Conservation (phyloP, 257 asterid species). For the Jaltomata sinuosa region DNA sequence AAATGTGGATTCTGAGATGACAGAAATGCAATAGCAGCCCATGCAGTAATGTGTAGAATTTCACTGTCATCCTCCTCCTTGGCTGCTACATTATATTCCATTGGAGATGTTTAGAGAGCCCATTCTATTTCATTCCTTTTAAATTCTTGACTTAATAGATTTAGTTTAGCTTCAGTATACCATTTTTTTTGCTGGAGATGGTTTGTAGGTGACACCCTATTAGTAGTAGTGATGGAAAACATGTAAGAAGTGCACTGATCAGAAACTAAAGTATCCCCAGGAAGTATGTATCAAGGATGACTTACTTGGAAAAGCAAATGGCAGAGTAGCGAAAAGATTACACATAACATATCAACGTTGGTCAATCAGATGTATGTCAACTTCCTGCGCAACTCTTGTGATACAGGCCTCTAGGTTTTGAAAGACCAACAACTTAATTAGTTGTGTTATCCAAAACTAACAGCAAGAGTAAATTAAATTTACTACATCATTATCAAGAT, state of each 20-base stretch:
- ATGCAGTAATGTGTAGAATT: slow-evolving; percentile 49
- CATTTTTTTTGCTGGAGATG: not conserved
- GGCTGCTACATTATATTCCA: slow-evolving; percentile 27
- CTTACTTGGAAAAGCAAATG: not conserved
- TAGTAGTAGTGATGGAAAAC: not conserved
- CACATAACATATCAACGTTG: not conserved
- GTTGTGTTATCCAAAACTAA: not conserved
- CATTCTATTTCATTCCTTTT: not conserved
- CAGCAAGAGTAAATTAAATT: not conserved
- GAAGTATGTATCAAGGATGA: not conserved
- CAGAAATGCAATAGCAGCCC: slow-evolving; percentile 80
- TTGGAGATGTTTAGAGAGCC: not conserved
- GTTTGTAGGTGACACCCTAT: not conserved
- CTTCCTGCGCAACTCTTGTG: not conserved
- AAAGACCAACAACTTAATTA: not conserved
- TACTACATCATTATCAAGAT: not conserved
- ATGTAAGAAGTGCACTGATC: not conserved
- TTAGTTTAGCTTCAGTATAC: not conserved
- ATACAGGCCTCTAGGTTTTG: not conserved
- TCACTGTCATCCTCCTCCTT: slow-evolving; percentile 66
- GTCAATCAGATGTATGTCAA: not conserved
- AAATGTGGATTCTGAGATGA: slow-evolving; percentile 79
- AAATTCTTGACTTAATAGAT: not conserved
- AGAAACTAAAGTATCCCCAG: not conserved
- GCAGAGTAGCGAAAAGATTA: not conserved